Evolutionary conservation across 768 basidiomycete species (phyloP), one percentile per base, ranked within the genome.

Genomic region (Dacryopinax primogenitus): DNA sequence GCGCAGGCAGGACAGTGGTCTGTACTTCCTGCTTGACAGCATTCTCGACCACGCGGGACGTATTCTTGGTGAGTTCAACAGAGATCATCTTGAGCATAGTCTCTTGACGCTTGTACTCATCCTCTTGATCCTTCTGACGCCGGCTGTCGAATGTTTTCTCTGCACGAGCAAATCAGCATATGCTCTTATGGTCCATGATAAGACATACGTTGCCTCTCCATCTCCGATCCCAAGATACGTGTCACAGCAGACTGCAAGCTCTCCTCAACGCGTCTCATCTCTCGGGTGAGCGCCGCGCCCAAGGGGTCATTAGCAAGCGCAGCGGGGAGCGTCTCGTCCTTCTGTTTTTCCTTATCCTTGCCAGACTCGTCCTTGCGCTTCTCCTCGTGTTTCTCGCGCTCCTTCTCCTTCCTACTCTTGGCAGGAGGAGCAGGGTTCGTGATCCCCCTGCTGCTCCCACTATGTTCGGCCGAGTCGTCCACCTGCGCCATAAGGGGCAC

Each of bases 61-160:
- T 92, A 69, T 92, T 92, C 76, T 87, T 85, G 9, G 87, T 91
- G 62, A 92, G 79, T 74, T 91, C 88, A 1, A 83, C 88, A 26
- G 90, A 92, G 69, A 92, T 91, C 64, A 92, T 77, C 76, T 92
- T 92, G 71, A 92, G 77, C 67, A 92, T 89, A 74, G 88, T 90
- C 76, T 93, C 91, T 74, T 93, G 90, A 15, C 90, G 84, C 37
- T 84, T 79, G 67, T 90, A 89, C 71, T 92, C 90, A 67, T 87
- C 87, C 11, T 84, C 80, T 71, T 90, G 88, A 68, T 91, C 89
- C 66, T 84, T 83, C 28, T 80, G 81, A 67, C 89, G 86, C 62
- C 84, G 84, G 45, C 92, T 90, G 71, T 92, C 91, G 69, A 92
- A 78, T 44, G 89, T 87, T 82, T 86, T 84, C 71, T 92, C 91